Percentiles rank a stretch among this genome's conserved stretches.
These are phyloP conservation scores for Clavispora santaluciae DNA, from an alignment of 805 yeast species.

Conservation along the genomic window DNA sequence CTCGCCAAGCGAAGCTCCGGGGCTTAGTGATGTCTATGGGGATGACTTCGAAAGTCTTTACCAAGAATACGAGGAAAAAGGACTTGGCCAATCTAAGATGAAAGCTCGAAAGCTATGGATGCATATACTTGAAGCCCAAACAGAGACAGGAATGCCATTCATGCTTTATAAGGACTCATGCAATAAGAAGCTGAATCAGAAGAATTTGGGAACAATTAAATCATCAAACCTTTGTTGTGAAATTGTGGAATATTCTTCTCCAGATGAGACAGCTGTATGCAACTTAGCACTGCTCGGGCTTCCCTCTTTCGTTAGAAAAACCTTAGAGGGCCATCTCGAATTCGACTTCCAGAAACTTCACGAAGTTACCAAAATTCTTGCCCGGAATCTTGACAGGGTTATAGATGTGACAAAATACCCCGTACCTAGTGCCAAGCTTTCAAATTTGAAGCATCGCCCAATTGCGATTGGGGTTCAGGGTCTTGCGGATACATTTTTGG, in stretches of 20 bases:
- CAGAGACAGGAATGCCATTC: slow-evolving; percentile 95
- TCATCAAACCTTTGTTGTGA: slow-evolving; percentile 94
- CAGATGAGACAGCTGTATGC: slow-evolving; percentile 94
- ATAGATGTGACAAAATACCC: slow-evolving; percentile 89
- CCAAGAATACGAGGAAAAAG: slow-evolving; percentile 65
- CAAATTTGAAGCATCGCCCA: slow-evolving; percentile 85
- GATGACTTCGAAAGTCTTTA: slow-evolving; percentile 74
- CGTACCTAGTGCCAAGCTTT: slow-evolving; percentile 62
- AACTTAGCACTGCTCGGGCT: slow-evolving; percentile 88
- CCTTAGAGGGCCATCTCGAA: slow-evolving; percentile 39
- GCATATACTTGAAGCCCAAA: slow-evolving; percentile 84
- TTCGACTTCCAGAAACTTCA: slow-evolving; percentile 77
- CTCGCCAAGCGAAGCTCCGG: slow-evolving; percentile 87
- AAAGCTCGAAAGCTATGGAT: slow-evolving; percentile 91
- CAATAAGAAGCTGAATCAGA: slow-evolving; percentile 81
- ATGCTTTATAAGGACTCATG: slow-evolving; percentile 92
- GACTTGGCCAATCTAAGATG: slow-evolving; percentile 52
- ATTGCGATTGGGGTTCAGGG: slow-evolving; percentile 99
- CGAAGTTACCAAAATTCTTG: slow-evolving; percentile 67
- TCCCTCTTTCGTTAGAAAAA: slow-evolving; percentile 58
- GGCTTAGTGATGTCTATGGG: slow-evolving; percentile 77
- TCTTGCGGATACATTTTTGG: slow-evolving; percentile 82
- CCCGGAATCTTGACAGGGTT: slow-evolving; percentile 72
- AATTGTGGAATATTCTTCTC: slow-evolving; percentile 84
- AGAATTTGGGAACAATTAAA: slow-evolving; percentile 87